Evolutionary conservation across 352 stramenopile species (phyloP).

Genomic region (Peronospora farinosa): DNA sequence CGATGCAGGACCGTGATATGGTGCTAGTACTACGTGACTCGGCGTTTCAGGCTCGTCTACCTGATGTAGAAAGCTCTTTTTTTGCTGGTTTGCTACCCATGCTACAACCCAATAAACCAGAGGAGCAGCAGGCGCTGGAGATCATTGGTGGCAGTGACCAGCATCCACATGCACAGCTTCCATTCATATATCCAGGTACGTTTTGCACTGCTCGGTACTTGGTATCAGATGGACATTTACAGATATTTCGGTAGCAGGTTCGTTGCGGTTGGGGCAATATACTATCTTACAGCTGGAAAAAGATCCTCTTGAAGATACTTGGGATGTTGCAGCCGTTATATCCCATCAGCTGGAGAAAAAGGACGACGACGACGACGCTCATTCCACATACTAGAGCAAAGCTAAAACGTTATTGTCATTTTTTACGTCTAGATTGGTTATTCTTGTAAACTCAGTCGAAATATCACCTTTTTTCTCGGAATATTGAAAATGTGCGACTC

Average conservation of each 20-base stretch:
- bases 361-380: constrained; percentile 15
- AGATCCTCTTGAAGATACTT: constrained; percentile 39
- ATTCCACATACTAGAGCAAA: constrained; percentile 3
- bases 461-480: too few relatives aligned
- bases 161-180: constrained; percentile 32
- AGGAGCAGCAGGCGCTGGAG: constrained; percentile 35
- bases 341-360: constrained; percentile 37
- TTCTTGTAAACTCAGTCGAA: too few relatives aligned
- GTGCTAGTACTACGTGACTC: constrained; percentile 64
- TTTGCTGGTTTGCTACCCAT: constrained; percentile 32
- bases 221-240: background rate
- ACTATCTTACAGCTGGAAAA: constrained; percentile 67
- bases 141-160: constrained; percentile 55
- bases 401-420: constrained; percentile 10
- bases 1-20: constrained; percentile 41
- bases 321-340: constrained; percentile 39
- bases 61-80: constrained; percentile 32
- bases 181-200: constrained; percentile 59
- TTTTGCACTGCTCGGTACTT: background rate
- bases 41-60: constrained; percentile 34
- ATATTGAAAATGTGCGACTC: background rate
- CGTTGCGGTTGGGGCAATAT: constrained; percentile 61
- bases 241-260: constrained; percentile 32
- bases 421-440: background rate
- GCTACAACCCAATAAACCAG: constrained; percentile 23